Evolutionary conservation across 2,329 filamentous ascomycete species (phyloP).

Genomic region (Thelonectria blattea): DNA sequence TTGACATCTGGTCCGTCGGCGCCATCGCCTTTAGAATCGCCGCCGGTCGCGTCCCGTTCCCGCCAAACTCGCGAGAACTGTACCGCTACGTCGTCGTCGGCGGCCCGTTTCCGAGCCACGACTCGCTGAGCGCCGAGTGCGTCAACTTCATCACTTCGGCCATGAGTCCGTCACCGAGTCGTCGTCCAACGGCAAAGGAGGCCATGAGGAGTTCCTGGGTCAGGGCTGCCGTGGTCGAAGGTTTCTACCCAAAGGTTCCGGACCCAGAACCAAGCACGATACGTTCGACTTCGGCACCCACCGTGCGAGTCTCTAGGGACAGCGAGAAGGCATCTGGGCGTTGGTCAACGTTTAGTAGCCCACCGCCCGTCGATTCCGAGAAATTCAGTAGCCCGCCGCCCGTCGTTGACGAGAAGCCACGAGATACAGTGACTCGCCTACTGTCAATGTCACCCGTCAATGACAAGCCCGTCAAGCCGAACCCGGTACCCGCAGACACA

Average conservation of each 20-base stretch:
- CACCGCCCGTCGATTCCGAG: too few relatives aligned
- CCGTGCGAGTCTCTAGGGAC: neutral
- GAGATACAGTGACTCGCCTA: too few relatives aligned
- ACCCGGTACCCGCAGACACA: too few relatives aligned
- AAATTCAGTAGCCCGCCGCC: too few relatives aligned
- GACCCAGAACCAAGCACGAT: neutral
- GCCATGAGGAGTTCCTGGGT: neutral
- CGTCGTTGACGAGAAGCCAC: neutral
- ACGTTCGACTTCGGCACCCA: neutral
- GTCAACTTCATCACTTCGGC: neutral
- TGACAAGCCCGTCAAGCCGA: too few relatives aligned
- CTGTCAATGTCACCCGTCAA: too few relatives aligned
- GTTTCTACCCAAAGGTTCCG: too few relatives aligned
- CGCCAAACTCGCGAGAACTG: neutral
- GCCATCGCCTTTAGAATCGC: conserved; percentile 6
- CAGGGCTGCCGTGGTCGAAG: too few relatives aligned
- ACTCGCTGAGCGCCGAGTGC: neutral
- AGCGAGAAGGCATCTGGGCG: neutral
- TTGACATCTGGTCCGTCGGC: conserved; percentile 15
- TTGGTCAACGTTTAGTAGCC: neutral
- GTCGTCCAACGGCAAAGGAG: neutral
- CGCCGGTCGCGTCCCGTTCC: neutral
- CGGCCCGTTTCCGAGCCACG: neutral
- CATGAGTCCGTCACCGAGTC: neutral
- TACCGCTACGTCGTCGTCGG: neutral